Percentiles rank a stretch among this genome's conserved stretches.
Evolutionary conservation across 1,284 basidiomycete genomes (phyloP).

Genomic region (Leccinum angustisporum): DNA sequence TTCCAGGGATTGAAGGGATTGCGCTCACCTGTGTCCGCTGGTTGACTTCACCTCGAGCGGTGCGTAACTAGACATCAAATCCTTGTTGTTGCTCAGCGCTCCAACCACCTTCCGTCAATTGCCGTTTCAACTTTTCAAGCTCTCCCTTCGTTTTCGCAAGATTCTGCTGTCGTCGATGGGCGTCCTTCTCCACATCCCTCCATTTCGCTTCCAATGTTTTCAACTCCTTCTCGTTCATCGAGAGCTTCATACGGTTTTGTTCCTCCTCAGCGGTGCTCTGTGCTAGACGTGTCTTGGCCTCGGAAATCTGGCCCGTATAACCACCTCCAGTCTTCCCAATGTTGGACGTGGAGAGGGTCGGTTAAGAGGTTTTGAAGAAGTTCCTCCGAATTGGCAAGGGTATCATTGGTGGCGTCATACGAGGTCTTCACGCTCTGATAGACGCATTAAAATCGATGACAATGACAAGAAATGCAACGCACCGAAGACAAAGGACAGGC

Average conservation of each 20-base stretch:
- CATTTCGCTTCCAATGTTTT: slow-evolving; percentile 76
- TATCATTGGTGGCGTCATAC: no score
- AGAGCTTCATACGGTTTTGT: slow-evolving; percentile 55
- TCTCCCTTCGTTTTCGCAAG: slow-evolving; percentile 62
- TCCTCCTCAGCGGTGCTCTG: no score
- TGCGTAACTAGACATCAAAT: slow-evolving; percentile 56
- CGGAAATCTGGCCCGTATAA: no score
- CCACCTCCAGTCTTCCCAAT: slow-evolving; percentile 60
- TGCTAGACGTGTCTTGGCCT: no score
- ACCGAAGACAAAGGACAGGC: no score
- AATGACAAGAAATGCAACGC: no score
- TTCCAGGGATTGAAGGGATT: no score
- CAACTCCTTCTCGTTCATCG: slow-evolving; percentile 81
- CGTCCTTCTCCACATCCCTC: slow-evolving; percentile 86
- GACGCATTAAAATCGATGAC: no score
- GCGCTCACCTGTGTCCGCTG: no score
- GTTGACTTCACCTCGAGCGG: slow-evolving; percentile 40
- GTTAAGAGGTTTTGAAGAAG: no score
- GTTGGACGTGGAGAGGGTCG: slow-evolving; percentile 38
- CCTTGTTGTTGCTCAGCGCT: slow-evolving; percentile 74
- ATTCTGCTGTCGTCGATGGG: slow-evolving; percentile 71
- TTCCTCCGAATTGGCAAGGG: no score
- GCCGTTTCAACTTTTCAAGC: slow-evolving; percentile 56
- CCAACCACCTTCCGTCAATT: slow-evolving; percentile 74
- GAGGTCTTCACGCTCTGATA: no score